Base-by-base conservation (phyloP, 192 early-diverging fungal species). In the Ambispora gerdemannii region DNA sequence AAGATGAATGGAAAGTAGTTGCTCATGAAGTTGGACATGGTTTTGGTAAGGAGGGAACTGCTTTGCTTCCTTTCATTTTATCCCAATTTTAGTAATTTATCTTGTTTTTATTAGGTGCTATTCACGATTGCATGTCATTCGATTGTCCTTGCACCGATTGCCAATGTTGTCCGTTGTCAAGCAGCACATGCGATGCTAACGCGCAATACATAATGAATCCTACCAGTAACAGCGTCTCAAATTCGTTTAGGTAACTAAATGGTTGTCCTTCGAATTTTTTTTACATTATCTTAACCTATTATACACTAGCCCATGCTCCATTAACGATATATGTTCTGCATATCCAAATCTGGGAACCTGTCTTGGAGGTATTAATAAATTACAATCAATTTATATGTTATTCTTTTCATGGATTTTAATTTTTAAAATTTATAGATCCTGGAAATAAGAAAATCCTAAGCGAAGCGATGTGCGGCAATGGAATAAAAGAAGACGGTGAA, bases 21-120 rank as follows among this genome's bases (percentile, higher is more conserved):
- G 95, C 95, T 27, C 96, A 98, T 73, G 96, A 96, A 77, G 86
- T 96, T 74, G 93, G 94, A 24, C 94, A 96, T 71, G 87, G 87
- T 43, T 91, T 91, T 78, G 78, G 71, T 75, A 75, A 72, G 7
- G 31, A 34, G 1, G 3, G 17, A 67, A 68, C 15, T 63, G 2
- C 20, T 22, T 68, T 3, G 1, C 67, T 73, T 52, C n/a, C 33
- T 20, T 38, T 22, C 4, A 19, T 69, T 8, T 52, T 4, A 78
- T 50, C 28, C 59, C 47, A 52, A 24, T 17, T 47, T 63, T 19
- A 10, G n/a, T 24, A 24, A 24, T 47, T 11, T n/a, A 36, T 27
- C 7, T 25, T 15, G 11, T 55, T 73, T 17, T 27, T 70, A 61
- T 77, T 84, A 73, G 93, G 94, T 38, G 94, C 94, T 1, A 83